Percentiles rank a stretch among this genome's conserved stretches.
Evolutionary conservation across 2,329 filamentous ascomycete genomes (phyloP).

Genomic region (Penicillium sp.): DNA sequence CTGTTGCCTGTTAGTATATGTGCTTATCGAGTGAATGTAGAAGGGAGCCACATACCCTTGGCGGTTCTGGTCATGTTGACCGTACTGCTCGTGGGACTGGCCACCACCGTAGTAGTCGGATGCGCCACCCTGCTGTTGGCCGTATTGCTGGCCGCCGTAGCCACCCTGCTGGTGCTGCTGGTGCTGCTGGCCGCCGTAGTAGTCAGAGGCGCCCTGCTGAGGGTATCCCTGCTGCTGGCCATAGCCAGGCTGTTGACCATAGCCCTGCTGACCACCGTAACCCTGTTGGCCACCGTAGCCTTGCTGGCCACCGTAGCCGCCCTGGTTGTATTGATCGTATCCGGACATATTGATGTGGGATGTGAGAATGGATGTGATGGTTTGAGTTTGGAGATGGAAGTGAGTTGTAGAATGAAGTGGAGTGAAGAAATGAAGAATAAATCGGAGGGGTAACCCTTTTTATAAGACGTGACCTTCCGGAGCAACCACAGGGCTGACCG

Average conservation of each 20-base stretch:
- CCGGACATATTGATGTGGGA: conserved; percentile 22
- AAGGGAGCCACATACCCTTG: conserved; percentile 25
- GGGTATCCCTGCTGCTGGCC: conserved; percentile 23
- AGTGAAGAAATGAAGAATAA: conserved; percentile 4
- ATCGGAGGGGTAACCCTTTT: conserved; percentile 7
- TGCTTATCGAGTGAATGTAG: neutral
- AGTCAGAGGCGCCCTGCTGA: conserved; percentile 26
- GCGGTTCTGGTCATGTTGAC: conserved; percentile 30
- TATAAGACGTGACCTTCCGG: conserved; percentile 5
- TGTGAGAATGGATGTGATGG: conserved; percentile 2
- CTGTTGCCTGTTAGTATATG: conserved; percentile 19
- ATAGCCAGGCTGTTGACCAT: conserved; percentile 18
- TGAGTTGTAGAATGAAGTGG: neutral
- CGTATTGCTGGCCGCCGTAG: conserved; percentile 9
- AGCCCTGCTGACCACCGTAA: conserved; percentile 21
- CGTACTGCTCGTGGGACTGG: conserved; percentile 22
- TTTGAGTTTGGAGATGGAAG: conserved; percentile 7
- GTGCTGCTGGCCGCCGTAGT: conserved; percentile 26
- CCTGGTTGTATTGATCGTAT: conserved; percentile 23
- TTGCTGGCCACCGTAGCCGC: neutral
- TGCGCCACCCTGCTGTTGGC: conserved; percentile 24
- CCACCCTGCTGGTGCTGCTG: neutral
- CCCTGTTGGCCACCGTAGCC: conserved; percentile 27
- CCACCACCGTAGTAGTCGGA: conserved; percentile 29
- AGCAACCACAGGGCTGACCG: conserved; percentile 13